Evolutionary conservation across 495 filamentous ascomycete genomes (phyloP), one percentile per base, ranked within the genome.

Genomic region (Wilcoxina mikolae): DNA sequence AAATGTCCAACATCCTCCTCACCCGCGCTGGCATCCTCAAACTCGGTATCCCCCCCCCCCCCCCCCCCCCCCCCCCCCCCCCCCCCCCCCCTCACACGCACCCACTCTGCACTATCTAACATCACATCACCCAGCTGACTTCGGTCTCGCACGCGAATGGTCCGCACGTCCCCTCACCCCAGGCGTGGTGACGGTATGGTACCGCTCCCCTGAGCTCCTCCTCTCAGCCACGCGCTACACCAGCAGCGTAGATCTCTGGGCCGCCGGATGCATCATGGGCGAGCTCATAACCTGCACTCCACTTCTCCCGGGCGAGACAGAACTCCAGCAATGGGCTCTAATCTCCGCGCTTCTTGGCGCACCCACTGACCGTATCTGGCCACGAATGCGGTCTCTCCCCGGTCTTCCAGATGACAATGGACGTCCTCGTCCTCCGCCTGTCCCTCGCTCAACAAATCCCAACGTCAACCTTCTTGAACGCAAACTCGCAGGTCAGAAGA

Each of bases 1-100:
- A 72, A 59, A 70, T 72, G 68, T 69, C 72, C 26, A 73, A 73
- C 35, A 62, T 73, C 17, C 67, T 73, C 11, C 69, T 73, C 11
- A 72, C 69, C 12, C 58, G 66, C 10, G 65, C 70, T 55, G 71
- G 72, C 12, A 58, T 71, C 29, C 57, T 73, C 18, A 73, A 73
- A 63, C 62, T 73, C 9, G 71, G 71, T 73, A 61, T 28, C 33
- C 51, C 35, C 28, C 4, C n/a, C 48, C 28, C 24, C 12, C 15
- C 27, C 23, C 12, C 33, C 28, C 28, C 38, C n/a, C 17, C 3
- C 23, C 45, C 9, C 51, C 35, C 28, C 4, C n/a, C 48, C 28
- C 24, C 12, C 15, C 27, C 23, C 12, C 33, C 28, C 28, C 38
- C n/a, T n/a, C 3, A 23, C 45, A n/a, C n/a, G n/a, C n/a, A n/a